phyloP scores from a whole-genome alignment of 2,329 filamentous ascomycete genomes.

The Elsinoe perseae region DNA sequence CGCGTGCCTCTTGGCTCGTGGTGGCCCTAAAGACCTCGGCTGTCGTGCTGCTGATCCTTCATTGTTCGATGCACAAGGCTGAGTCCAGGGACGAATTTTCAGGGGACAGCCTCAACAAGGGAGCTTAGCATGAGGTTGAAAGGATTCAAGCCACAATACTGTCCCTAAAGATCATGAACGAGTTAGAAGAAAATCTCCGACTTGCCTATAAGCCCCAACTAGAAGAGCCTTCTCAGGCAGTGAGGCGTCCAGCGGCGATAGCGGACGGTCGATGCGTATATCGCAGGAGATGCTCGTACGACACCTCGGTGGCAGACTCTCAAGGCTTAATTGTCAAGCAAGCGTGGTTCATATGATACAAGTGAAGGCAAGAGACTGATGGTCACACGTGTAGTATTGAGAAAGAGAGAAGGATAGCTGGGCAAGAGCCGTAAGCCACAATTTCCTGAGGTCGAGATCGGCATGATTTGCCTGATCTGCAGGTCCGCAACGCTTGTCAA shows the following conservation, averaged over 20 bases:
- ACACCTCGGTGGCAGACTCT: too few species aligned
- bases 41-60: neutral
- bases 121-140: neutral
- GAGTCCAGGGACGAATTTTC: neutral
- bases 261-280: neutral
- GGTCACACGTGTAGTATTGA: too few species aligned
- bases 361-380: too few species aligned
- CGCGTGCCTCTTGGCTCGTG: neutral
- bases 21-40: neutral
- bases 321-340: too few species aligned
- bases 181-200: neutral
- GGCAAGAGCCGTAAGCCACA: too few species aligned
- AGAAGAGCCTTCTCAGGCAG: neutral
- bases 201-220: neutral
- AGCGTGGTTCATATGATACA: neutral
- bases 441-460: neutral
- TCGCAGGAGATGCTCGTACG: too few species aligned
- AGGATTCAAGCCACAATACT: neutral
- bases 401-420: too few species aligned
- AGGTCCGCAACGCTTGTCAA: neutral
- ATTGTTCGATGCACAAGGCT: neutral
- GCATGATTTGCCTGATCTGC: neutral
- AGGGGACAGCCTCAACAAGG: neutral
- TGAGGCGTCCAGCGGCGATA: neutral
- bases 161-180: too few species aligned